A percentile compares a stretch with the other conserved stretches of the same genome.
Evolutionary conservation across 371 early-diverging fungal genomes (phyloP).

Genomic region (Paraphysoderma sedebokerense): DNA sequence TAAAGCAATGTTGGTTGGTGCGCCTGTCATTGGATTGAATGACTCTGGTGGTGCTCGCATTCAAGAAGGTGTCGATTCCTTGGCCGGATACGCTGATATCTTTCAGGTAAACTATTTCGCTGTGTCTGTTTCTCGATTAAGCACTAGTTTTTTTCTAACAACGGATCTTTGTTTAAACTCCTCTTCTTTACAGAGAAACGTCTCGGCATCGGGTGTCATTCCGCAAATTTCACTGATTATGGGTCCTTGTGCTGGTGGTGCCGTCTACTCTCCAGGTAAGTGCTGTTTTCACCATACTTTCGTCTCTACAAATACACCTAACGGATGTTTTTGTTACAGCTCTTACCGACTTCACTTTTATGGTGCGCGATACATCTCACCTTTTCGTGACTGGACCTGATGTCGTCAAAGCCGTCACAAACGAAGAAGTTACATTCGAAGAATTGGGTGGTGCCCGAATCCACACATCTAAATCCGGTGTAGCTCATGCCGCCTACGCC

Average conservation of each 20-base stretch:
- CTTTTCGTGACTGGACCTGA: conserved; percentile 96
- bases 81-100: conserved; percentile 92
- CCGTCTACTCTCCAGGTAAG: conserved; percentile 96
- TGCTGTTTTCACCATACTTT: too few relatives aligned
- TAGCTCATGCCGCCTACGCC: conserved; percentile 80
- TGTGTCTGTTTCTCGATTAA: neutral
- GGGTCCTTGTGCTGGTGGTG: conserved; percentile 96
- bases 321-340: too few relatives aligned
- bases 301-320: too few relatives aligned
- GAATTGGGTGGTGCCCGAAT: conserved; percentile 84
- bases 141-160: neutral
- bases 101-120: conserved; percentile 39
- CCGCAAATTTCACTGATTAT: conserved; percentile 92
- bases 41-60: conserved; percentile 97
- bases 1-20: conserved; percentile 81
- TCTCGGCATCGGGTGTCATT: conserved; percentile 80
- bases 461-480: conserved; percentile 78
- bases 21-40: conserved; percentile 87
- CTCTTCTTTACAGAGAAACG: conserved; percentile 39
- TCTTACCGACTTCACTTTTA: conserved; percentile 88
- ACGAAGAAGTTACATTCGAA: conserved; percentile 66
- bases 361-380: conserved; percentile 91
- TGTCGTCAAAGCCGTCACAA: conserved; percentile 89
- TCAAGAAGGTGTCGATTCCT: conserved; percentile 92
- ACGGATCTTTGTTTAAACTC: neutral